Conservation (phyloP, 768 basidiomycete genomes). For the Suillus tomentosus region DNA sequence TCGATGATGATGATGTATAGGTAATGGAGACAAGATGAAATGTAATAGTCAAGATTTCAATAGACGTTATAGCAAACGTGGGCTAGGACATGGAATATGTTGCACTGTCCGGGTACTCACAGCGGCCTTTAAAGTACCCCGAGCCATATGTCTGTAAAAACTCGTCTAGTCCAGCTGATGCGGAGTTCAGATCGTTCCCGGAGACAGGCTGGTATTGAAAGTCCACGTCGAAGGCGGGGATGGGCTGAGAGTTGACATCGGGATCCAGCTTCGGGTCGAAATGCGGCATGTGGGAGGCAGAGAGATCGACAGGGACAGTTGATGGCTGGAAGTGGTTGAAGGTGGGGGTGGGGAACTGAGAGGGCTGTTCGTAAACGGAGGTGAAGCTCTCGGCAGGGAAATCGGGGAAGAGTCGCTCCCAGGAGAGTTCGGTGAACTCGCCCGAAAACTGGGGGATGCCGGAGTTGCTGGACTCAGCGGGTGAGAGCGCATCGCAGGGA, state of each 20-base stretch:
- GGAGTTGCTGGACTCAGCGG: background rate
- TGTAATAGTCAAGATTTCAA: background rate
- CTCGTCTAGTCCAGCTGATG: background rate
- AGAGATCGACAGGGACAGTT: background rate
- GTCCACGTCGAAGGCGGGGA: background rate
- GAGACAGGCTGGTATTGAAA: background rate
- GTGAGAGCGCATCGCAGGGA: background rate
- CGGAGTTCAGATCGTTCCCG: background rate
- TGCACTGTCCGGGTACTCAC: background rate
- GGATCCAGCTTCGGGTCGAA: background rate
- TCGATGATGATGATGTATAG: background rate
- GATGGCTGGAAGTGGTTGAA: background rate
- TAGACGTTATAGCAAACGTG: background rate
- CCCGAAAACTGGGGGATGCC: background rate
- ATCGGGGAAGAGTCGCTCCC: conserved; percentile 12
- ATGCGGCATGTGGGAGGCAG: background rate
- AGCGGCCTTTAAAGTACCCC: background rate
- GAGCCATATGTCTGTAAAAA: background rate
- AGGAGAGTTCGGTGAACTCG: background rate
- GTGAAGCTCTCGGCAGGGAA: background rate
- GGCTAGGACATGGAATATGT: background rate
- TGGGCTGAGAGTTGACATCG: background rate
- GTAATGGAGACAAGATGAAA: background rate
- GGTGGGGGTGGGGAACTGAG: background rate
- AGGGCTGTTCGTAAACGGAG: background rate